A percentile compares a stretch with the other conserved stretches of the same genome.
phyloP scores from a whole-genome alignment of 352 stramenopile species.

The Aphanomyces cochlioides region DNA sequence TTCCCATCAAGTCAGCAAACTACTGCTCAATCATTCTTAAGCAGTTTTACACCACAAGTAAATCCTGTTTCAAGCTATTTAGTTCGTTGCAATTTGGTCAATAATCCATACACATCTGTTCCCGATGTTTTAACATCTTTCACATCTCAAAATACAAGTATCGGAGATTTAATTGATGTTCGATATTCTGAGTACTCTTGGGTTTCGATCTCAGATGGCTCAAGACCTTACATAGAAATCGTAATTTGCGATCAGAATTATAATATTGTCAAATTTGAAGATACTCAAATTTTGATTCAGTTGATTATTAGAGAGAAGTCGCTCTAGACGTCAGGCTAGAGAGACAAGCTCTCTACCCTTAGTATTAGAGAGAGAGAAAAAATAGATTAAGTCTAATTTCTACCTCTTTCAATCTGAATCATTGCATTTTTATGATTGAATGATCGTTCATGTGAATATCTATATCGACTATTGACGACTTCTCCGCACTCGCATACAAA shows the following conservation, averaged over 20 bases:
- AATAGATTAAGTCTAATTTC: neutral
- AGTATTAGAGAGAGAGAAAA: no score
- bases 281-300: neutral
- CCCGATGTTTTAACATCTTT: constrained; percentile 5
- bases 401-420: no score
- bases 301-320: neutral
- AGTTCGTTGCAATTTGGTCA: constrained; percentile 7
- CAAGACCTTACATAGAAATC: neutral
- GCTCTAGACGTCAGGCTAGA: no score
- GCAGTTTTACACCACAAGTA: neutral
- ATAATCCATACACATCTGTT: neutral
- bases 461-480: no score
- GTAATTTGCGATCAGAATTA: neutral
- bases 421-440: no score
- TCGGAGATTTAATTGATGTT: constrained; percentile 11
- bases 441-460: no score
- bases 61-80: neutral
- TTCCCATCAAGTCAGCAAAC: neutral
- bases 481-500: no score
- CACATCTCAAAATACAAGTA: constrained; percentile 3
- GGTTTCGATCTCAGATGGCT: neutral
- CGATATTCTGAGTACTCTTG: neutral
- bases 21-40: neutral
- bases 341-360: no score
- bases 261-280: constrained; percentile 1